Conservation (phyloP, 148 eudicot genomes). For the Silene conica region DNA sequence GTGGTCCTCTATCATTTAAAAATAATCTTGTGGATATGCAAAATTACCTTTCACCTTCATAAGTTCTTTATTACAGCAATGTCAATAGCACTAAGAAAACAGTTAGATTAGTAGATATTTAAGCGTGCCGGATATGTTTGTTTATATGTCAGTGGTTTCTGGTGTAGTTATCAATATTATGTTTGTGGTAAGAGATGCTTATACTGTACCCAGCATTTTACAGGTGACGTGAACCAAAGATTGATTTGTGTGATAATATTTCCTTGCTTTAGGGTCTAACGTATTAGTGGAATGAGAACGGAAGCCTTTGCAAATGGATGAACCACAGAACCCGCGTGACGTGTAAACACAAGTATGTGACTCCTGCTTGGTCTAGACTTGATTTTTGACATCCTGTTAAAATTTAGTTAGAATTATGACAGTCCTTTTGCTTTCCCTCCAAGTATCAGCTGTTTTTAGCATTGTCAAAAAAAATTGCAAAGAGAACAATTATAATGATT, state of each 20-base stretch:
- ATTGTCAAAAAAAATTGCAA: not conserved
- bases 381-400: not conserved
- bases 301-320: constrained; percentile 18
- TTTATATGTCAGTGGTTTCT: constrained; percentile 11
- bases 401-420: not conserved
- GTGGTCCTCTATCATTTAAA: not conserved
- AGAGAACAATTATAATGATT: not conserved
- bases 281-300: constrained; percentile 19
- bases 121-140: constrained; percentile 21
- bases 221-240: constrained; percentile 20
- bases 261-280: constrained; percentile 28
- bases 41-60: constrained; percentile 11
- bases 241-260: constrained; percentile 11
- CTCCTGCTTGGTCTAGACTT: constrained; percentile 14
- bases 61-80: constrained; percentile 16
- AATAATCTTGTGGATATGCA: not conserved
- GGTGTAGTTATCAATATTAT: constrained; percentile 14
- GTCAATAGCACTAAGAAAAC: constrained; percentile 18
- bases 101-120: constrained; percentile 18
- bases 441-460: not conserved
- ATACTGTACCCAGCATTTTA: constrained; percentile 13
- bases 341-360: constrained; percentile 12
- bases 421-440: not conserved
- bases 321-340: constrained; percentile 14
- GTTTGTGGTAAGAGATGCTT: constrained; percentile 26